Evolutionary conservation across 2,329 filamentous ascomycete genomes (phyloP), one percentile per base, ranked within the genome.

Genomic region (Nigrospora osmanthi): DNA sequence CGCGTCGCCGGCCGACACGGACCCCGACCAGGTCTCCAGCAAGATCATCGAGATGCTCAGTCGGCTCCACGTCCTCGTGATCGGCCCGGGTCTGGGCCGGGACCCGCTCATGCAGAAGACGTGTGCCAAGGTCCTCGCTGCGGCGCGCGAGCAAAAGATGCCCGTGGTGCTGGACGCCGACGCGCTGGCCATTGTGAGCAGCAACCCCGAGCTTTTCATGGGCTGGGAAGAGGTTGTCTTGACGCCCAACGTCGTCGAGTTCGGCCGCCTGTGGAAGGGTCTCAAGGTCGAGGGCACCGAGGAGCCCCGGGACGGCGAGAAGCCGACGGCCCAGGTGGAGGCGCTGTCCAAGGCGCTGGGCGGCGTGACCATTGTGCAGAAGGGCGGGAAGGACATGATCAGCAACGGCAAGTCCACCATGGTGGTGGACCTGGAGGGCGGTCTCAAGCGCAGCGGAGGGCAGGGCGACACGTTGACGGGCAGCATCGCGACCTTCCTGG

Each of bases 401-500:
- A 89, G 84, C 3, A 87, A 95, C 56, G 88, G 90, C 12, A 71
- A 76, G 47, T 73, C 74, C 44, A 95, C 87, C n/a, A 67, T 90
- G 23, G 70, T 85, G 0, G 86, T 84, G 23, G 89, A 95, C 54
- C 67, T 90, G 3, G 68, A 80, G 57, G 93, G 93, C 10, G 91
- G 91, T 1, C 67, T 81, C 63, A 98, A 98, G 78, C 76, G 93
- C 52, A 91, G 87, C 47, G 93, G 91, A 40, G 93, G 93, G 0
- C 93, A 98, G 67, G 93, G 93, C 2, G 93, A 98, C 67, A 97
- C 93, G 4, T 70, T 98, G 52, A 97, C 93, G 0, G 93, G 93
- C 2, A 83, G 83, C 32, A 70, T 98, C 52, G 93, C 87, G 1
- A 97, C 93, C 4, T 81, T 98, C 53, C 66, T 97, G 51, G 90